phyloP scores from a whole-genome alignment of 2,329 filamentous ascomycete species.

The Leptodontidium sp. region DNA sequence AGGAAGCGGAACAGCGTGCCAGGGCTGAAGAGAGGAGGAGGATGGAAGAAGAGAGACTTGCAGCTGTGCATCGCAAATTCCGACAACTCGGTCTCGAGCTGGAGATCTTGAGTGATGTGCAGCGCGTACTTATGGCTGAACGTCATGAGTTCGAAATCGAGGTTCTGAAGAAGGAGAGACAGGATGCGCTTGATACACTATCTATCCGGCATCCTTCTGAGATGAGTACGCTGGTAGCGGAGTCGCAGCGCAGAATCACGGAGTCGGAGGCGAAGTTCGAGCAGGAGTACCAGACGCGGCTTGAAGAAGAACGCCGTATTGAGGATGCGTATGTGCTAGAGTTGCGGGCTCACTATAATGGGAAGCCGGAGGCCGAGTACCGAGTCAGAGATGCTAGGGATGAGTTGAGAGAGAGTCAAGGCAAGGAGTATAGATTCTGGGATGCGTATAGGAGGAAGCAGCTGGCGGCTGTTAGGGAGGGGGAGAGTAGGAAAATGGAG shows the following conservation, averaged over 20 bases:
- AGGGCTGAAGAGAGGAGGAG: constrained; percentile 51
- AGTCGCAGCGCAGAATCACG: constrained; percentile 45
- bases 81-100: constrained; percentile 49
- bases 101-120: constrained; percentile 52
- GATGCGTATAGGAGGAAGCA: constrained; percentile 51
- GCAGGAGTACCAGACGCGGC: constrained; percentile 53
- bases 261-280: constrained; percentile 49
- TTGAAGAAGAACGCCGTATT: constrained; percentile 52
- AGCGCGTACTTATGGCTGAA: constrained; percentile 50
- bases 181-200: constrained; percentile 45
- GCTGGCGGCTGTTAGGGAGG: constrained; percentile 55
- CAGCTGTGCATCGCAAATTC: constrained; percentile 52
- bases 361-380: constrained; percentile 46
- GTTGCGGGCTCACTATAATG: constrained; percentile 52
- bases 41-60: constrained; percentile 53
- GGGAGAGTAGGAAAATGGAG: constrained; percentile 48
- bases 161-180: constrained; percentile 47
- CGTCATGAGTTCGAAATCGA: constrained; percentile 51
- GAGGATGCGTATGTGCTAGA: constrained; percentile 55
- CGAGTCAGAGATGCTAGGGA: constrained; percentile 54
- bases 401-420: constrained; percentile 53
- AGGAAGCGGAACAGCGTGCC: constrained; percentile 49
- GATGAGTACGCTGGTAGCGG: constrained; percentile 43
- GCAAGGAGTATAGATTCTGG: constrained; percentile 50
- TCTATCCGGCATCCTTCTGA: constrained; percentile 39